These are phyloP conservation scores for Coprinopsis cinerea DNA, from an alignment of 768 basidiomycete species.

Conservation along the genomic window DNA sequence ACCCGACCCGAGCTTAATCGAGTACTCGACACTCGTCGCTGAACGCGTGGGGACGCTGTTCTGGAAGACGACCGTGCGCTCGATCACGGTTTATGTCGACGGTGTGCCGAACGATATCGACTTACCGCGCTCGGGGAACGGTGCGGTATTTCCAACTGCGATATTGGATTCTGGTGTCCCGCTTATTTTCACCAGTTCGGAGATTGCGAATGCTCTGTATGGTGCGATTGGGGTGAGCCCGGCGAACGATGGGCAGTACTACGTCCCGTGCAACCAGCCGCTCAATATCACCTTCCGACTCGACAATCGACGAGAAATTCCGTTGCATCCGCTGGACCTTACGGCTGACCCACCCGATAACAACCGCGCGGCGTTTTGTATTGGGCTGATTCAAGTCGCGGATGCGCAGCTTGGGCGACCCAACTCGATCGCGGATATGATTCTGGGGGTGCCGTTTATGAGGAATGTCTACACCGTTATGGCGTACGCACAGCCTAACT, in stretches of 20 bases:
- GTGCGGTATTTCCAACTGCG: slow-evolving; percentile 47
- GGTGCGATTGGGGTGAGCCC: slow-evolving; percentile 64
- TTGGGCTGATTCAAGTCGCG: slow-evolving; percentile 64
- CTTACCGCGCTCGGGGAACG: slow-evolving; percentile 35
- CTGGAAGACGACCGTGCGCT: slow-evolving; percentile 58
- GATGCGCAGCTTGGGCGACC: slow-evolving; percentile 33
- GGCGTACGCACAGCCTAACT: slow-evolving; percentile 49
- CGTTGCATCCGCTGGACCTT: slow-evolving; percentile 74
- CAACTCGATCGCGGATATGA: slow-evolving; percentile 50
- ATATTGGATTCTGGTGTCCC: slow-evolving; percentile 73
- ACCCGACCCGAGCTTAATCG: slow-evolving; percentile 23
- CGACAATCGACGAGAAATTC: slow-evolving; percentile 47
- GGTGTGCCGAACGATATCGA: slow-evolving; percentile 33
- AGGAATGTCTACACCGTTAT: slow-evolving; percentile 74
- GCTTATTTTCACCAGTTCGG: slow-evolving; percentile 52
- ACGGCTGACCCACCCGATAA: slow-evolving; percentile 41
- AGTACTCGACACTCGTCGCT: slow-evolving; percentile 42
- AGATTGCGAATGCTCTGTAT: slow-evolving; percentile 70
- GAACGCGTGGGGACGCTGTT: slow-evolving; percentile 38
- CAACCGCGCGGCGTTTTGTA: slow-evolving; percentile 42
- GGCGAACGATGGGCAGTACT: slow-evolving; percentile 58
- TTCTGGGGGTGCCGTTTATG: slow-evolving; percentile 76
- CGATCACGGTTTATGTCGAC: slow-evolving; percentile 55
- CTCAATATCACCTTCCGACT: slow-evolving; percentile 67
- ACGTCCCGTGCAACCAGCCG: slow-evolving; percentile 64